These are phyloP conservation scores for Aspergillus clavatus DNA, from an alignment of 2,329 filamentous ascomycete genomes.

Conservation along the genomic window DNA sequence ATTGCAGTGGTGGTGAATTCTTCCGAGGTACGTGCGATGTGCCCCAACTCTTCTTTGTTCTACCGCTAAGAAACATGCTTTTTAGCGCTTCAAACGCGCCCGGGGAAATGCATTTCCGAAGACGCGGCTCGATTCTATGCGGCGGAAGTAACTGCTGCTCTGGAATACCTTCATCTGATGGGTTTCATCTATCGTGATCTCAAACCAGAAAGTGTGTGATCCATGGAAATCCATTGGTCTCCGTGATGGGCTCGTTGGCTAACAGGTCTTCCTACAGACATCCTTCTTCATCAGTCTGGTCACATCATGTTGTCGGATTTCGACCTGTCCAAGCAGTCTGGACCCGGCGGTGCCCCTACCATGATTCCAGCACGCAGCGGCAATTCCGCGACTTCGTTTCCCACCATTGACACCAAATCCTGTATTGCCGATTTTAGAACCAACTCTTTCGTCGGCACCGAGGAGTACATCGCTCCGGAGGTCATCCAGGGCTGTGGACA, in stretches of 20 bases:
- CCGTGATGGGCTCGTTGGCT: slow-evolving; percentile 2
- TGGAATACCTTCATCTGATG: slow-evolving; percentile 98
- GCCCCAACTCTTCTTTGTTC: not conserved
- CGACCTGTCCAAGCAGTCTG: slow-evolving; percentile 95
- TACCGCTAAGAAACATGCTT: slow-evolving; percentile 7
- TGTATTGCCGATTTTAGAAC: slow-evolving; percentile 98
- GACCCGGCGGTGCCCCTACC: slow-evolving; percentile 88
- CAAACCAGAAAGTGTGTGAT: slow-evolving; percentile 86
- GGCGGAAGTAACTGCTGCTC: slow-evolving; percentile 89
- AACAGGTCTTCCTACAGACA: slow-evolving; percentile 60
- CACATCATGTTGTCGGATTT: slow-evolving; percentile 99
- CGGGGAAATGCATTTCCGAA: slow-evolving; percentile 94
- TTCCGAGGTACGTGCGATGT: slow-evolving; percentile 58
- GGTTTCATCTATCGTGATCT: slow-evolving; percentile 98
- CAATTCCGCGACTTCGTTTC: slow-evolving; percentile 76
- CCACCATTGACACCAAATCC: slow-evolving; percentile 97
- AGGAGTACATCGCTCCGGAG: slow-evolving; percentile 98
- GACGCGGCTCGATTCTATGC: slow-evolving; percentile 97
- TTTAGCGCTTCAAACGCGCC: slow-evolving; percentile 80
- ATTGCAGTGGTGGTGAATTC: slow-evolving; percentile 97
- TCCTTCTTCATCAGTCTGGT: slow-evolving; percentile 95
- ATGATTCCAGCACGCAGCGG: slow-evolving; percentile 95
- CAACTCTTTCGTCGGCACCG: slow-evolving; percentile 96
- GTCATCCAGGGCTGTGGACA: slow-evolving; percentile 98
- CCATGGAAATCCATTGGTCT: not conserved